Evolutionary conservation across 495 filamentous ascomycete species (phyloP).

Genomic region (Xylaria acuta): DNA sequence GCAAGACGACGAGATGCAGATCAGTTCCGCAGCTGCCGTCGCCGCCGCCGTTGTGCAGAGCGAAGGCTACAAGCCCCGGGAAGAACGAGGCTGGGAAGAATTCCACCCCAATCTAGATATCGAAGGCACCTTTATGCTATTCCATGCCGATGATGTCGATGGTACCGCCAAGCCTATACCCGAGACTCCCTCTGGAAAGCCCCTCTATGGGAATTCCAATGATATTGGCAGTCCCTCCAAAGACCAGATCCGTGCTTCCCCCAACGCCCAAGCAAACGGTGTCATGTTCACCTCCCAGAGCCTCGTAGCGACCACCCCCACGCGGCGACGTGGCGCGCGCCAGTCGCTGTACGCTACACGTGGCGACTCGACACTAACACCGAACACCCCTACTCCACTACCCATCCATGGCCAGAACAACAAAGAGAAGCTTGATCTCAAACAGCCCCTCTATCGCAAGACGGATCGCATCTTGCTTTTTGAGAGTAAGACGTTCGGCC

Average conservation of each 20-base stretch:
- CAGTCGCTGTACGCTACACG: slow-evolving; percentile 57
- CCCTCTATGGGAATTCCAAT: slow-evolving; percentile 33
- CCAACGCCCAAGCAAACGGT: slow-evolving; percentile 31
- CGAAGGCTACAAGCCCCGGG: slow-evolving; percentile 94
- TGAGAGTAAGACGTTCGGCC: slow-evolving; percentile 61
- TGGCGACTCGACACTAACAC: slow-evolving; percentile 44
- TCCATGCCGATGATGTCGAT: slow-evolving; percentile 85
- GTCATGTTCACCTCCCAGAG: slow-evolving; percentile 29
- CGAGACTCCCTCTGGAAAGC: slow-evolving; percentile 44
- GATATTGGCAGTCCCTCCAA: slow-evolving; percentile 49
- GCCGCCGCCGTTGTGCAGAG: slow-evolving; percentile 84
- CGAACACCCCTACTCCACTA: slow-evolving; percentile 55
- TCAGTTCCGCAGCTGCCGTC: slow-evolving; percentile 82
- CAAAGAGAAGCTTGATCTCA: slow-evolving; percentile 66
- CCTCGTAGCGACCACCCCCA: slow-evolving; percentile 46
- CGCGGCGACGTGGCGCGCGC: slow-evolving; percentile 53
- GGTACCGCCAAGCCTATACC: slow-evolving; percentile 57
- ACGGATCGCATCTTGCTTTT: slow-evolving; percentile 61
- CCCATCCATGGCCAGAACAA: slow-evolving; percentile 61
- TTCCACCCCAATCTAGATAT: slow-evolving; percentile 95
- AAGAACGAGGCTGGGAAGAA: slow-evolving; percentile 96
- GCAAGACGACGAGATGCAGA: slow-evolving; percentile 59
- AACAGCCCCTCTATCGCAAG: slow-evolving; percentile 63
- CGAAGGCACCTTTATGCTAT: slow-evolving; percentile 75
- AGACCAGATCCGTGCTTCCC: slow-evolving; percentile 41